Conservation (phyloP, 768 basidiomycete genomes). For the Galerina sulciceps region DNA sequence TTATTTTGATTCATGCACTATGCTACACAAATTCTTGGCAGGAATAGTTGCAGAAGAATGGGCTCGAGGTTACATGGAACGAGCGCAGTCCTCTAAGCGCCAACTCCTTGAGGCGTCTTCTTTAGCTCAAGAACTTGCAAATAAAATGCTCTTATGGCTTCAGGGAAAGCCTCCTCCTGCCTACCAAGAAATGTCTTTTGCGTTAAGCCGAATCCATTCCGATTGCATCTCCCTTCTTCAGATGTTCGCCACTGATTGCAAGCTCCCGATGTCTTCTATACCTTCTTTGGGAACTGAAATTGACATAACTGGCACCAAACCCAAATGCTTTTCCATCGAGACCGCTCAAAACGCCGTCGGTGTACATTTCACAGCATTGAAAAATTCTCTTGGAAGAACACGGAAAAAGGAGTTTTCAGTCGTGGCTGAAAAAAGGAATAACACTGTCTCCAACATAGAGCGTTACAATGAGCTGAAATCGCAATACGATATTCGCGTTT, state of each 20-base stretch:
- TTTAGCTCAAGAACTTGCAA: constrained; percentile 69
- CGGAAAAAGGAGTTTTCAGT: constrained; percentile 77
- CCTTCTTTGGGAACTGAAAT: constrained; percentile 80
- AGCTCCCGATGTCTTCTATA: constrained; percentile 78
- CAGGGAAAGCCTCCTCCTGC: constrained; percentile 76
- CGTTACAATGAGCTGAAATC: constrained; percentile 82
- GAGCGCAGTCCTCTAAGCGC: constrained; percentile 21
- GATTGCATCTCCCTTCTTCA: constrained; percentile 84
- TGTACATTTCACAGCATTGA: constrained; percentile 72
- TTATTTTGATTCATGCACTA: constrained; percentile 86
- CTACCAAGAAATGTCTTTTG: constrained; percentile 90
- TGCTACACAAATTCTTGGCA: constrained; percentile 88
- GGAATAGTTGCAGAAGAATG: constrained; percentile 91
- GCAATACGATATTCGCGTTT: constrained; percentile 85
- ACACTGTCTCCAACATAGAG: constrained; percentile 72
- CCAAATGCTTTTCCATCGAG: constrained; percentile 77
- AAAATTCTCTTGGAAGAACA: constrained; percentile 72
- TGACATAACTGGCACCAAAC: constrained; percentile 68
- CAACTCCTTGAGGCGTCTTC: constrained; percentile 57
- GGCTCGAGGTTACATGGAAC: constrained; percentile 63
- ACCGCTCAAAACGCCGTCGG: constrained; percentile 76
- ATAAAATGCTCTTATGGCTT: constrained; percentile 72
- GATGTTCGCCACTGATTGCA: constrained; percentile 85
- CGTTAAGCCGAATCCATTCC: constrained; percentile 76
- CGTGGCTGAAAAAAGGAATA: constrained; percentile 77